Evolutionary conservation across 179 eudicot species (phyloP), one percentile per base, ranked within the genome.

Genomic region (Sideroxylon spinosum): DNA sequence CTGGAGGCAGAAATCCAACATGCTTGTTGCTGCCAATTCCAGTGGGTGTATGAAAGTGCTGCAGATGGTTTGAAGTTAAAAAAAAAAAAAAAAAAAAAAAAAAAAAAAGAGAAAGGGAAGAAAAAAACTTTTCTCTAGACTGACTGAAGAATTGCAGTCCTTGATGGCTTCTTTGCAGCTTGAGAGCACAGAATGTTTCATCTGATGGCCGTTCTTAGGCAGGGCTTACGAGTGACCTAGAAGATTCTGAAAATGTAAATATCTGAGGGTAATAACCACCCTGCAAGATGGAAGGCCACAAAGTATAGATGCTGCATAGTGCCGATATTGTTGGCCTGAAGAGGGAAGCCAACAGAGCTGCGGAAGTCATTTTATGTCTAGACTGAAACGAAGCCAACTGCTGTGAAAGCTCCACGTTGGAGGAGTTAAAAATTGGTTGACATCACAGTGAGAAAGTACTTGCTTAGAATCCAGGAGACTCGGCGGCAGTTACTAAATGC

Each of bases 1-100:
- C 82, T 96, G 98, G 97, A 92, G 90, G 80, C 86, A 84, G 76
- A 91, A 92, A 76, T 94, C 99, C 71, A 88, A 92, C 73, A 87
- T 82, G 82, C 82, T 94, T 69, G 89, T 96, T 79, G 98, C 97
- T 77, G 98, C 99, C 71, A 96, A 91, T 79, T 96, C 98, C 80
- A 90, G 76, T 61, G 99, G 99, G 63, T 90, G 92, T 76, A 86
- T 96, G 69, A 96, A 96, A 90, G 90, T 90, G 80, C 80, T 94
- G 63, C 88, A 90, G 85, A 88, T 96, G 97, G 90, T 91, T 57
- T 95, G 73, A 92, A 76, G 23, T 53, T 61, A 48, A n/a, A 74
- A 32, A 8, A 14, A 14, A 52, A 37, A 37, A 37, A 37, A 3
- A 37, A 3, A 37, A 37, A 37, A 3, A 37, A 37, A 37, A 37